Percentiles rank a stretch among this genome's conserved stretches.
phyloP scores from a whole-genome alignment of 305 asterid species.

The Fraxinus latifolia region DNA sequence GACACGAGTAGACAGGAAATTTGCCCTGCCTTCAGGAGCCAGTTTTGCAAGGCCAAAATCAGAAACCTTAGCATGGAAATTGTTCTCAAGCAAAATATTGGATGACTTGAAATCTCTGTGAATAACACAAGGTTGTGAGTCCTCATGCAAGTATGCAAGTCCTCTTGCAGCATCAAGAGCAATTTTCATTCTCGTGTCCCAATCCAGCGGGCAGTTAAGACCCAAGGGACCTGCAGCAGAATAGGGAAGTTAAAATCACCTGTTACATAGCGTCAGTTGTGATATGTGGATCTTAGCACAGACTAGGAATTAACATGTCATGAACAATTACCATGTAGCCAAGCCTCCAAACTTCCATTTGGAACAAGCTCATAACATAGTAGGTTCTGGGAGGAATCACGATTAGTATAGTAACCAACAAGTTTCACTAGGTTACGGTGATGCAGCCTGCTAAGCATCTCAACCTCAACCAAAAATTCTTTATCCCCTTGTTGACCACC shows the following conservation, averaged over 20 bases:
- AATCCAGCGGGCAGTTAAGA: conserved; percentile 86
- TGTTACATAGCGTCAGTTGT: neutral
- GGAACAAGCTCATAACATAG: conserved; percentile 97
- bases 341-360: conserved; percentile 94
- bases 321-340: conserved; percentile 84
- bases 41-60: conserved; percentile 97
- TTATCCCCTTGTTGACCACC: conserved; percentile 98
- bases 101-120: conserved; percentile 98
- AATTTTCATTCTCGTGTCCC: conserved; percentile 96
- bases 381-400: conserved; percentile 73
- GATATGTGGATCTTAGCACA: conserved; percentile 1
- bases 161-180: conserved; percentile 99
- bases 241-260: conserved; percentile 12
- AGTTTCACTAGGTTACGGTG: conserved; percentile 96
- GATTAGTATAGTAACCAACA: conserved; percentile 83
- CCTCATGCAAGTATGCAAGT: conserved; percentile 95
- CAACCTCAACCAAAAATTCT: conserved; percentile 93
- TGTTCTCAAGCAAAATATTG: conserved; percentile 86
- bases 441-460: conserved; percentile 96
- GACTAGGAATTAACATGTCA: neutral
- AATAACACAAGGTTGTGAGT: conserved; percentile 95
- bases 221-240: conserved; percentile 77
- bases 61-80: conserved; percentile 91
- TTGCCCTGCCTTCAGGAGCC: conserved; percentile 94
- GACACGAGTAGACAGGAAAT: conserved; percentile 90